Evolutionary conservation across 176 grass and related monocot species (phyloP), one percentile per base, ranked within the genome.

Genomic region (Cenchrus purpureus): DNA sequence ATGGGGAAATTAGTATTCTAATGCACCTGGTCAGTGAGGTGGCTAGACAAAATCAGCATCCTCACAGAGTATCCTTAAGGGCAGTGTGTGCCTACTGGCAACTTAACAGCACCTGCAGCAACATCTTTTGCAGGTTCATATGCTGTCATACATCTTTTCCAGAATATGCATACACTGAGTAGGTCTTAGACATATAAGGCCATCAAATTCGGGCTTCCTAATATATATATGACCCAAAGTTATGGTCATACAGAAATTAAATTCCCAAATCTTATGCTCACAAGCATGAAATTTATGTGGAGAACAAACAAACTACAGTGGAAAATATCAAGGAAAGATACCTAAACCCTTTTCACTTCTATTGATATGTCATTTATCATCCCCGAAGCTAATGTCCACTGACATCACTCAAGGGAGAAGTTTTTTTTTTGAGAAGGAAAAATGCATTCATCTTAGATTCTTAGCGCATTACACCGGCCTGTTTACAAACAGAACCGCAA

Each of bases 221-320:
- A 25, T 25, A 25, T 25, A 25, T 25, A 25, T 32, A 32, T 34
- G 5, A 28, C 11, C 22, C n/a, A 73, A 25, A 87, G 48, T 6
- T 13, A 68, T 68, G 14, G 4, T 66, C 31, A 31, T 50, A 20
- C 19, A 77, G 10, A 31, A 31, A 19, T 63, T 45, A 8, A 16
- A 70, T 85, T 59, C 34, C 57, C 28, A 65, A 86, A 15, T 46
- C 53, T 68, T 70, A 54, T 42, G 61, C 14, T 45, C 56, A 12
- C 45, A 10, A 15, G 0, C 1, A 71, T 15, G 22, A 50, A 20
- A 79, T 58, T 57, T 50, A 67, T 50, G 59, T 57, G 46, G 57
- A 79, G 13, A 1, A 63, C 45, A 44, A n/a, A 32, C 16, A 4
- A 34, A 60, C 4, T 5, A 56, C 8, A 29, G 1, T 31, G 42